Evolutionary conservation across 208 protist genomes (phyloP), one percentile per base, ranked within the genome.

Genomic region (Crithidia thermophila): DNA sequence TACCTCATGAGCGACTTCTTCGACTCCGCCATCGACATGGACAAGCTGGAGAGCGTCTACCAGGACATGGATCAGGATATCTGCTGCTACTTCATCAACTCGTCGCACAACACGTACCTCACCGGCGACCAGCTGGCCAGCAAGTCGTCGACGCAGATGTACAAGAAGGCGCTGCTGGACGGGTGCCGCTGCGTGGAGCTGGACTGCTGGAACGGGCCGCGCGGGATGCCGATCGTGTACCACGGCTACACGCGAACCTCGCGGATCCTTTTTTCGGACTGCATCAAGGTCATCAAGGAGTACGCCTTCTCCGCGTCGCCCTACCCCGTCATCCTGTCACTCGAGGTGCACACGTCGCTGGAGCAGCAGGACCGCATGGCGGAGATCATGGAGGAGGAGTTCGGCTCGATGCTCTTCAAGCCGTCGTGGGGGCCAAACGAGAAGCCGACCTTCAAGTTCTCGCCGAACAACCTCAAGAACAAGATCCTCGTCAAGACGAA

Each of bases 71-170:
- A 60, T 34, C 79, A 82, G 34, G 83, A 88, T 31, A 76, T 98
- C 37, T 71, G 67, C 25, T 50, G 88, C 40, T 98, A 98, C 84
- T 98, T 84, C 67, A 95, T 98, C 66, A 85, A 85, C 61, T 93
- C 91, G 16, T 98, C 91, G 10, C 97, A 99, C 77, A 99, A 99
- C 77, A 98, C 98, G 1, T 99, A 98, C 72, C 74, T 99, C 20
- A 87, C 84, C 5, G 95, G 94, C 11, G 81, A 98, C 77, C 98
- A 99, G 84, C 67, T 99, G 34, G 66, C 61, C 53, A 82, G 78
- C 50, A 70, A 67, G 30, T 87, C 79, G 23, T 76, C 78, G 13
- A 8, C 79, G 8, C 60, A 88, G 5, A 91, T 89, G 77, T 93
- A 94, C 70, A 72, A 77, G 39, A 81, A 84, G 56, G 82, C 70